Evolutionary conservation across 139 green algal species (phyloP).

Genomic region (Mesostigma viride): DNA sequence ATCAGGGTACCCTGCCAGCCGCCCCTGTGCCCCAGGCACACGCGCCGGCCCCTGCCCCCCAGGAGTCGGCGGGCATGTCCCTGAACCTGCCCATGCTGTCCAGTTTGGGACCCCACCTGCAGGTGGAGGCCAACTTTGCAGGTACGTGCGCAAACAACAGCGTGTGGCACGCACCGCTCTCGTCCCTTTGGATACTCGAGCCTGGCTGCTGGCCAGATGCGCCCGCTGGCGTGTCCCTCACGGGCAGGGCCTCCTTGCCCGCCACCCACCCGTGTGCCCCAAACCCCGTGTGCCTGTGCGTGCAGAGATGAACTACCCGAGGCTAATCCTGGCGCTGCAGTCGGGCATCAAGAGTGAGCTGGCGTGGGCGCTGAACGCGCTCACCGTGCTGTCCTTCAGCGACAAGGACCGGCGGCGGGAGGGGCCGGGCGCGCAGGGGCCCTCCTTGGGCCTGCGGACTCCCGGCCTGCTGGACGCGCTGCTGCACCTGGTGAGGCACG

Average conservation of each 20-base stretch:
- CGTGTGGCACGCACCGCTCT: not conserved
- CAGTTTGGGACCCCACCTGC: slow-evolving; percentile 9
- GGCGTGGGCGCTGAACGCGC: slow-evolving; percentile 17
- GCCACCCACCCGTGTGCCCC: too few relatives aligned
- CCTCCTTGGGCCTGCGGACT: not conserved
- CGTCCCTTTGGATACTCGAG: not conserved
- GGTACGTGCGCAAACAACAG: not conserved
- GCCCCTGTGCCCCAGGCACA: too few relatives aligned
- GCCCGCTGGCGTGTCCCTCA: not conserved
- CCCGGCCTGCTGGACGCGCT: slow-evolving; percentile 17
- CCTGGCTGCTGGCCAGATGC: not conserved
- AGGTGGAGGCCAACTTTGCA: not conserved
- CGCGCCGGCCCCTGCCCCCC: too few relatives aligned
- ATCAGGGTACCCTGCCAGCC: too few relatives aligned
- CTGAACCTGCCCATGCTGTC: slow-evolving; percentile 12
- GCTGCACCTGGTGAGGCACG: slow-evolving; percentile 7
- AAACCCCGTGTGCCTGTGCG: not conserved
- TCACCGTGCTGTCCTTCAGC: slow-evolving; percentile 16
- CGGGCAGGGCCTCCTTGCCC: not conserved
- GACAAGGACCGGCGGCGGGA: slow-evolving; percentile 6
- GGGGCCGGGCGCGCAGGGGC: not conserved
- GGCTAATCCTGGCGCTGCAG: slow-evolving; percentile 19
- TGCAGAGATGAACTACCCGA: slow-evolving; percentile 7
- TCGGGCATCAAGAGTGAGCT: slow-evolving; percentile 19
- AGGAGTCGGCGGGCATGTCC: too few relatives aligned